Percentiles rank a stretch among this genome's conserved stretches.
These are phyloP conservation scores for Sclerotiophoma versabilis DNA, from an alignment of 2,329 filamentous ascomycete species.

Conservation along the genomic window DNA sequence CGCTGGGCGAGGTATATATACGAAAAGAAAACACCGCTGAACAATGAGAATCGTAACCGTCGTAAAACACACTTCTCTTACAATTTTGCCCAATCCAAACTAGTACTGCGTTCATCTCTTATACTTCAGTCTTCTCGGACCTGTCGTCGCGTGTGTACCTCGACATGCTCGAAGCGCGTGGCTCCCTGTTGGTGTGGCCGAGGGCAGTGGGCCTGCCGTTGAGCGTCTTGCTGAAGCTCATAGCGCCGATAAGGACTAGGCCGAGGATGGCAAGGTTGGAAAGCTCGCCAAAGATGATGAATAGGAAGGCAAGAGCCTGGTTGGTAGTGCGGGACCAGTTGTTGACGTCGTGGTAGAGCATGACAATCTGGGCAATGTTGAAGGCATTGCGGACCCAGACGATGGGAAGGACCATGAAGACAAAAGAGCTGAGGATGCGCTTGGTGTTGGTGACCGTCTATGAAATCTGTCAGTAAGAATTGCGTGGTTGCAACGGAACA, in stretches of 20 bases:
- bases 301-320: conserved; percentile 27
- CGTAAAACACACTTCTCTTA: too few relatives aligned
- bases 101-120: too few relatives aligned
- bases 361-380: conserved; percentile 23
- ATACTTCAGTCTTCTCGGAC: conserved; percentile 9
- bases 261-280: conserved; percentile 22
- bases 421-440: conserved; percentile 18
- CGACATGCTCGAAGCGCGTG: conserved; percentile 10
- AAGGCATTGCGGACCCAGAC: conserved; percentile 28
- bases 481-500: neutral
- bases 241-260: conserved; percentile 19
- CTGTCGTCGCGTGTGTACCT: conserved; percentile 9
- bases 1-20: too few relatives aligned
- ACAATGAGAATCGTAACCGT: too few relatives aligned
- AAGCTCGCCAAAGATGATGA: conserved; percentile 30
- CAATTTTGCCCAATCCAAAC: too few relatives aligned
- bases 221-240: conserved; percentile 24
- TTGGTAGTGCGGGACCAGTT: conserved; percentile 27
- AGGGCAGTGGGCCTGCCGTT: conserved; percentile 2
- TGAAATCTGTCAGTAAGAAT: neutral
- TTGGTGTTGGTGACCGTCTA: conserved; percentile 10
- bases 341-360: conserved; percentile 22
- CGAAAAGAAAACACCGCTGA: too few relatives aligned
- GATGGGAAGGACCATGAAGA: conserved; percentile 21
- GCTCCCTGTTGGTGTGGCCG: conserved; percentile 9